A percentile compares a stretch with the other conserved stretches of the same genome.
Evolutionary conservation across 2,329 filamentous ascomycete species (phyloP).

Genomic region (Claviceps fusiformis): DNA sequence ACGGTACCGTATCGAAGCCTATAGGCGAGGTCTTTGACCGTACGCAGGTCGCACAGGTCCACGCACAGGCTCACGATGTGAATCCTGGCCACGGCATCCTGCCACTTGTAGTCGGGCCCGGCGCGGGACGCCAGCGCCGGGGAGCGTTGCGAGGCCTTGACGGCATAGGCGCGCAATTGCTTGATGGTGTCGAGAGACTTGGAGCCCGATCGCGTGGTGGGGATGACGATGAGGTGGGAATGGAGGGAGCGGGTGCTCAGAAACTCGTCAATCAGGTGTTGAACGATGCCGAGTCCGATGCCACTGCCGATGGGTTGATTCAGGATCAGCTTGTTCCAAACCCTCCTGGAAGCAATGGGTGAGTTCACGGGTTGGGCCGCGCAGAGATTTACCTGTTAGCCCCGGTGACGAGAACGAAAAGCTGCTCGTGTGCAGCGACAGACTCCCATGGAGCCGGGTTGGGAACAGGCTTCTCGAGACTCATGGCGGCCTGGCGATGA

Average conservation of each 20-base stretch:
- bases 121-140: slow-evolving; percentile 23
- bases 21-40: slow-evolving; percentile 34
- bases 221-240: slow-evolving; percentile 63
- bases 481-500: slow-evolving; percentile 1
- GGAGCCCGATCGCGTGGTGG: slow-evolving; percentile 62
- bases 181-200: slow-evolving; percentile 64
- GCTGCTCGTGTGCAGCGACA: slow-evolving; percentile 28
- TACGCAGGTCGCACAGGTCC: slow-evolving; percentile 45
- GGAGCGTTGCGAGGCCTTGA: slow-evolving; percentile 27
- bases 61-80: slow-evolving; percentile 46
- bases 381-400: slow-evolving; percentile 57
- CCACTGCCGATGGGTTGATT: slow-evolving; percentile 41
- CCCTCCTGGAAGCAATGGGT: too few species aligned
- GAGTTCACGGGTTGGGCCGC: too few species aligned
- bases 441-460: slow-evolving; percentile 22
- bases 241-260: slow-evolving; percentile 51
- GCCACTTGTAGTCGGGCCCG: slow-evolving; percentile 19
- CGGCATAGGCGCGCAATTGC: slow-evolving; percentile 47
- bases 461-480: neutral
- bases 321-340: neutral
- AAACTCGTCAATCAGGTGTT: slow-evolving; percentile 83
- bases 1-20: slow-evolving; percentile 31
- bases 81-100: slow-evolving; percentile 33
- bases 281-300: slow-evolving; percentile 70
- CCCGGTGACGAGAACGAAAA: slow-evolving; percentile 64